Percentiles rank a stretch among this genome's conserved stretches.
phyloP scores from a whole-genome alignment of 768 basidiomycete genomes.

The Serendipita vermifera region DNA sequence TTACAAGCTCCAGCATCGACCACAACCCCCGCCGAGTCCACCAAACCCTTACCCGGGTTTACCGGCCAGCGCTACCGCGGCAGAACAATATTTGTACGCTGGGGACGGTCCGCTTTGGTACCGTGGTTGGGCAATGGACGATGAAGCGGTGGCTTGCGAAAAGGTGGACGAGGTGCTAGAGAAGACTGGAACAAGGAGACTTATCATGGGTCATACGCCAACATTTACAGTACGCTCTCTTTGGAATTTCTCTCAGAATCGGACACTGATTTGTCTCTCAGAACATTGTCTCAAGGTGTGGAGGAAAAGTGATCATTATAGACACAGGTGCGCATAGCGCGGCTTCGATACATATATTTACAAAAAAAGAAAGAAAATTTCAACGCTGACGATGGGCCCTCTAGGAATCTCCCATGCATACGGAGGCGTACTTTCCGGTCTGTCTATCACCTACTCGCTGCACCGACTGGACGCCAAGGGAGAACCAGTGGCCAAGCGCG shows the following conservation, averaged over 20 bases:
- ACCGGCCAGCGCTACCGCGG: conserved; percentile 47
- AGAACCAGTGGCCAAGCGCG: conserved; percentile 1
- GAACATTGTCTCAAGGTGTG: conserved; percentile 74
- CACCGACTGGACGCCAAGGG: conserved; percentile 35
- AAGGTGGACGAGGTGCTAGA: conserved; percentile 57
- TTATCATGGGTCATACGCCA: conserved; percentile 97
- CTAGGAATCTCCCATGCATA: conserved; percentile 90
- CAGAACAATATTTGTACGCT: conserved; percentile 61
- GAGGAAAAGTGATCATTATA: conserved; percentile 89
- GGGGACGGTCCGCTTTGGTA: conserved; percentile 87
- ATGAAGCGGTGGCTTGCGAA: conserved; percentile 50
- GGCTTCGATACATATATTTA: background rate
- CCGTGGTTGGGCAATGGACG: conserved; percentile 56
- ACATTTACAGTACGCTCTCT: conserved; percentile 47
- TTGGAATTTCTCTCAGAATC: background rate
- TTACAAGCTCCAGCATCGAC: conserved; percentile 52
- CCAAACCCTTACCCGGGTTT: conserved; percentile 37
- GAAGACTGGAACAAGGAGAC: conserved; percentile 67
- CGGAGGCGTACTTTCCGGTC: conserved; percentile 79
- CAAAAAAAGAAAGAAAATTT: background rate
- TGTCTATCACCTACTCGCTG: conserved; percentile 76
- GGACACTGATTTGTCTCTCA: conserved; percentile 20
- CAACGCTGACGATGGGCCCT: background rate
- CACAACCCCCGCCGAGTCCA: conserved; percentile 65
- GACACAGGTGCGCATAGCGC: conserved; percentile 58